Base-by-base conservation (phyloP, 129 eudicot species). In the Escallonia rubra region DNA sequence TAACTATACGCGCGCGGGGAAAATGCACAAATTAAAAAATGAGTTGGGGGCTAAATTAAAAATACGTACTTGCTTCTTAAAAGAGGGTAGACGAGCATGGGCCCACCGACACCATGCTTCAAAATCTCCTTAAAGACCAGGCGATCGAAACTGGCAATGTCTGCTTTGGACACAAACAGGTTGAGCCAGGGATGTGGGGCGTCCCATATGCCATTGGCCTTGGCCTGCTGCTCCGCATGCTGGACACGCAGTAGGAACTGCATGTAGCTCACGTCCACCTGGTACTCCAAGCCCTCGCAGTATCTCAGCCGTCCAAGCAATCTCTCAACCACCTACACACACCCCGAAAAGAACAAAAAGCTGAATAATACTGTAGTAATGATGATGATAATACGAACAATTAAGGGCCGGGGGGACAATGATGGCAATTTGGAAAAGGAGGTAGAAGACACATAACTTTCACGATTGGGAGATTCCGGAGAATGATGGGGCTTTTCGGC, bases 121-220 rank as follows among this genome's bases (percentile, higher is more conserved):
- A 92, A 79, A 43, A 86, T 83, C 4, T 80, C 76, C 66, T 91
- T 83, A 71, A 91, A 88, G 23, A 91, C 86, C 47, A 73, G 41
- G n/a, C 82, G 91, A 86, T 92, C 87, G 59, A 92, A 92, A 50
- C 79, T 81, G 4, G 69, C 87, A 45, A 92, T 88, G 57, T 90
- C 85, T 7, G 12, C 14, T 65, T 92, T 84, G 46, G 98, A 82
- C 5, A 92, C 87, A 48, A 92, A 92, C 13, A 92, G 67, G 57
- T 92, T 92, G 15, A 92, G 96, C 98, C 98, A 92, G 3, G 98
- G 98, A 76, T 92, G 98, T 55, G 98, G 96, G 44, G 96, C 87
- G 34, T 85, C 90, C 98, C 98, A 92, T 71, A 80, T 88, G 54
- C 96, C 96, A 14, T 64, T 88, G 4, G 77, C 76, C 68, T 76